Conservation (phyloP, 495 filamentous ascomycete species). For the Pseudoneurospora amorphoporcata region DNA sequence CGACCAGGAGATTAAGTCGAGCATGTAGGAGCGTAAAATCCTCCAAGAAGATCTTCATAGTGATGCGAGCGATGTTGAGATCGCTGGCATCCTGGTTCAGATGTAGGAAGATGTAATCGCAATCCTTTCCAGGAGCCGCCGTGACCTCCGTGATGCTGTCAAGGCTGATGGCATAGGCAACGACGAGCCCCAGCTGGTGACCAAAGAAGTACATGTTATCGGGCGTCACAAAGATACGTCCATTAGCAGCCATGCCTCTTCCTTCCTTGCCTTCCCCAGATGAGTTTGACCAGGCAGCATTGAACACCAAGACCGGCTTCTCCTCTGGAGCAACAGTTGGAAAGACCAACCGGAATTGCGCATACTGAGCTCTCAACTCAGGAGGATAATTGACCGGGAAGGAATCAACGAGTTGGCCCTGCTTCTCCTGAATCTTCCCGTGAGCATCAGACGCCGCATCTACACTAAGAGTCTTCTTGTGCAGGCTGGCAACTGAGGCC, state of each 20-base stretch:
- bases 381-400: conserved; percentile 78
- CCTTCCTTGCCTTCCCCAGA: conserved; percentile 23
- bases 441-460: conserved; percentile 36
- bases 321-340: conserved; percentile 65
- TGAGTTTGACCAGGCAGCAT: conserved; percentile 42
- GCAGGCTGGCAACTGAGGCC: conserved; percentile 23
- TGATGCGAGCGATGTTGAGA: conserved; percentile 58
- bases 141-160: conserved; percentile 79
- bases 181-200: conserved; percentile 81
- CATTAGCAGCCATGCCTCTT: conserved; percentile 43
- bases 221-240: conserved; percentile 78
- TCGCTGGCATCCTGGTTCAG: conserved; percentile 52
- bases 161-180: conserved; percentile 66
- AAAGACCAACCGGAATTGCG: conserved; percentile 87
- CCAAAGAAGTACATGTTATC: conserved; percentile 92
- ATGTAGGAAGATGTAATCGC: conserved; percentile 88
- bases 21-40: conserved; percentile 71
- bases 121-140: conserved; percentile 77
- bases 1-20: conserved; percentile 73
- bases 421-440: conserved; percentile 30
- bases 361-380: conserved; percentile 76
- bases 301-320: conserved; percentile 61
- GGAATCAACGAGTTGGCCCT: conserved; percentile 31
- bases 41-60: conserved; percentile 87
- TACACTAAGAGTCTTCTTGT: conserved; percentile 75